Conservation (phyloP, 306 rosid genomes). For the Ammopiptanthus mongolicus region DNA sequence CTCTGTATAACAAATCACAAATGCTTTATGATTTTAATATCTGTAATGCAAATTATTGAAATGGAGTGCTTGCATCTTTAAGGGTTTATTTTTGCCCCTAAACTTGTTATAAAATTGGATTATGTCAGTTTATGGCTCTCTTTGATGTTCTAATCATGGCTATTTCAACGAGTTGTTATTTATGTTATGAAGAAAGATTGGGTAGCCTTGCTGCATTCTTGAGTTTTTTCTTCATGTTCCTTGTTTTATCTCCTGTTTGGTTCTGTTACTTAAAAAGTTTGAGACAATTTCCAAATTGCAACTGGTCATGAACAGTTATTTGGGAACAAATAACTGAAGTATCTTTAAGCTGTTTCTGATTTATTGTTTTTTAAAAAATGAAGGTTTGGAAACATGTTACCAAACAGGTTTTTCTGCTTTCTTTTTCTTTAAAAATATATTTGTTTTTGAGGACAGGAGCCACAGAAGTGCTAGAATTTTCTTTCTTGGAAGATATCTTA, state of each 20-base stretch:
- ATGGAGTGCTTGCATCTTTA: neutral
- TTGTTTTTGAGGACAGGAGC: neutral
- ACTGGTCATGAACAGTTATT: neutral
- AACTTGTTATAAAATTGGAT: neutral
- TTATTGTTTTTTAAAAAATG: neutral
- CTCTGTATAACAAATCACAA: neutral
- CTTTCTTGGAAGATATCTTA: neutral
- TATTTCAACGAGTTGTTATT: slow-evolving; percentile 1
- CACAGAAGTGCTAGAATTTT: neutral
- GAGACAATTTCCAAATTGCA: neutral
- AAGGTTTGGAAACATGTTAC: neutral
- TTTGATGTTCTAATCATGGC: slow-evolving; percentile 1
- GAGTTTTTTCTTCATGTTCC: neutral
- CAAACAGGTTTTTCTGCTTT: neutral
- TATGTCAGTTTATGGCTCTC: neutral
- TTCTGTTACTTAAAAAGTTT: neutral
- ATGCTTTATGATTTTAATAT: neutral
- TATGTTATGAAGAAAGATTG: neutral
- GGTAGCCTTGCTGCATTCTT: neutral
- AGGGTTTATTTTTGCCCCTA: neutral
- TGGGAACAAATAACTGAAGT: neutral
- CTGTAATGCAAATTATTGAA: neutral
- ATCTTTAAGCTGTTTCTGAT: neutral
- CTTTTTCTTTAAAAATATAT: too few species aligned
- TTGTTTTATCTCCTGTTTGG: neutral